Conservation (phyloP, 257 asterid genomes). For the Mentha longifolia region DNA sequence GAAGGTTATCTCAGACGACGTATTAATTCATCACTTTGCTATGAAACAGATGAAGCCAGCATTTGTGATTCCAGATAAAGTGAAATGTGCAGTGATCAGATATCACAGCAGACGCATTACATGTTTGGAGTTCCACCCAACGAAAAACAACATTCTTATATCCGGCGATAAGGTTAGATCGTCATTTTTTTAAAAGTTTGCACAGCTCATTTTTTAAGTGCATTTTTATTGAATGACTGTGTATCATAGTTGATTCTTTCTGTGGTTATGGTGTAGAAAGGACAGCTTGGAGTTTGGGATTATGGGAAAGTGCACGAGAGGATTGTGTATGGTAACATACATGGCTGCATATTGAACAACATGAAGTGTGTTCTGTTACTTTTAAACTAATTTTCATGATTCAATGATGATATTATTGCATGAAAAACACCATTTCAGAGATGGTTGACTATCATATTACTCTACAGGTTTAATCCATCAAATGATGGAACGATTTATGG, state of each 20-base stretch:
- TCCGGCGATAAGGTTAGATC: slow-evolving; percentile 91
- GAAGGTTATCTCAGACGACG: not conserved
- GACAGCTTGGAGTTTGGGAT: slow-evolving; percentile 99
- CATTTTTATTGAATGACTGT: not conserved
- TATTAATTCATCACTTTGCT: slow-evolving; percentile 12
- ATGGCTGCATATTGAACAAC: slow-evolving; percentile 83
- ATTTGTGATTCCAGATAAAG: slow-evolving; percentile 79
- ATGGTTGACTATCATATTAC: slow-evolving; percentile 29
- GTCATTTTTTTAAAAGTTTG: not conserved
- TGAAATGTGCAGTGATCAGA: slow-evolving; percentile 85
- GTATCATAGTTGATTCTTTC: slow-evolving; percentile 14
- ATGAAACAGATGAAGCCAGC: slow-evolving; percentile 72
- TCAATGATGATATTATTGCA: slow-evolving; percentile 19
- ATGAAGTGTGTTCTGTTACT: slow-evolving; percentile 68
- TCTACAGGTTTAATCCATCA: slow-evolving; percentile 68
- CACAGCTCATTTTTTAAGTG: slow-evolving; percentile 3
- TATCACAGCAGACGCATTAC: slow-evolving; percentile 95
- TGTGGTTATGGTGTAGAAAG: slow-evolving; percentile 60
- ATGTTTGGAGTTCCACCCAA: slow-evolving; percentile 97
- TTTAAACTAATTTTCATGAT: not conserved
- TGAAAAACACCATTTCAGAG: slow-evolving; percentile 24
- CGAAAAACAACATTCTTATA: slow-evolving; percentile 72
- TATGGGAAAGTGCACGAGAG: slow-evolving; percentile 79
- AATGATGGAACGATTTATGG: slow-evolving; percentile 86
- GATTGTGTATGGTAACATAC: slow-evolving; percentile 78